Base-by-base conservation (phyloP, 371 early-diverging fungal genomes). In the Mucor irregularis region DNA sequence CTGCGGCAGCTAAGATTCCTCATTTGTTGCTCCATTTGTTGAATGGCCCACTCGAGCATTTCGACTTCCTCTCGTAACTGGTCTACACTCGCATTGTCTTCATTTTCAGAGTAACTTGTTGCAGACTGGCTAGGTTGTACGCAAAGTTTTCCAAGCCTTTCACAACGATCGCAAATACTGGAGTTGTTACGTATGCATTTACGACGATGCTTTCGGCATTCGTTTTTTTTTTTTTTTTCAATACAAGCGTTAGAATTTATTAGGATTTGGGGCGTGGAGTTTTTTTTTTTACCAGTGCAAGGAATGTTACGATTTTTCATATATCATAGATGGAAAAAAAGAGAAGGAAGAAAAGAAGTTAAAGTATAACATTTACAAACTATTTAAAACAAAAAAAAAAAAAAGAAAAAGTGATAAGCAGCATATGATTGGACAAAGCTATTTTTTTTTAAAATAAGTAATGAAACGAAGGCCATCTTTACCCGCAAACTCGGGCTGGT, bases 191-290 rank as follows among this genome's bases (percentile, higher is more conserved):
- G 56, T 14, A 55, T 46, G 13, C 62, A 61, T 46, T 56, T 55
- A 17, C 62, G 55, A 33, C 62, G 62, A 9, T 55, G 37, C 17
- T 33, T 31, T 39, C 62, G 56, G 33, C 62, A 61, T 46, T 61
- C 62, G 55, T n/a, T n/a, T n/a, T n/a, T n/a, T n/a, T n/a, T n/a
- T n/a, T n/a, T n/a, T n/a, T n/a, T n/a, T n/a, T n/a, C n/a, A n/a
- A n/a, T n/a, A n/a, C 48, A 7, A 2, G 24, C 2, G 14, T 35
- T 3, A 2, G 9, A 16, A 25, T 25, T 29, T 29, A 25, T 4
- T 28, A 35, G n/a, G 28, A 2, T 25, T 9, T 16, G 7, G 5
- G 11, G 19, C 29, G 13, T 13, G 13, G n/a, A n/a, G n/a, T n/a
- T 46, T 10, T n/a, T n/a, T n/a, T 46, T 2, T 24, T 19, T 56